Evolutionary conservation across 441 rosid genomes (phyloP).

Genomic region (Flueggea neowawraea): DNA sequence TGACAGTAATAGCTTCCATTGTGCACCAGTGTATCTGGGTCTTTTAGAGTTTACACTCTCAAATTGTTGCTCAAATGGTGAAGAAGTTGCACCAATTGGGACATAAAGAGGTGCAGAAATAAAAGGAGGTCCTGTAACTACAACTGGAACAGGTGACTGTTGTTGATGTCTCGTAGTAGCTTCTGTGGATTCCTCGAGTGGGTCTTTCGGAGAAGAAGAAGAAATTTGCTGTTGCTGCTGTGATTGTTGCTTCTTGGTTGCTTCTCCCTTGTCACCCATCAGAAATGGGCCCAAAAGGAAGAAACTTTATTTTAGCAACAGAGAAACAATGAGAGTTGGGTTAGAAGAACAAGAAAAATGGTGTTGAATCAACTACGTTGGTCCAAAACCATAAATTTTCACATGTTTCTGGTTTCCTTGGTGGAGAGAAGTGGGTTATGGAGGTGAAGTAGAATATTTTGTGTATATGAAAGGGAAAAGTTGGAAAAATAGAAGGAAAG

Average conservation of each 20-base stretch:
- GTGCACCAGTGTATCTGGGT: slow-evolving; percentile 55
- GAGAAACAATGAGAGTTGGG: not conserved
- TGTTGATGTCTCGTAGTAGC: slow-evolving; percentile 35
- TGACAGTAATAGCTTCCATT: slow-evolving; percentile 79
- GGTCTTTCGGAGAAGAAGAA: slow-evolving; percentile 49
- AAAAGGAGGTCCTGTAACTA: slow-evolving; percentile 37
- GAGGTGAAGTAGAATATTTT: slow-evolving; percentile 9
- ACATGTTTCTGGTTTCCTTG: no score
- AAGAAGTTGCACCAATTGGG: slow-evolving; percentile 25
- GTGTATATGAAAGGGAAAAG: slow-evolving; percentile 14
- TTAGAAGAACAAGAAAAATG: slow-evolving; percentile 17
- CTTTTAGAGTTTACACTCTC: slow-evolving; percentile 58
- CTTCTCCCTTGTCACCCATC: slow-evolving; percentile 78
- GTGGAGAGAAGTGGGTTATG: no score
- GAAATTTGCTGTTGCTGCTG: slow-evolving; percentile 27
- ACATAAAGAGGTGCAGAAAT: slow-evolving; percentile 57
- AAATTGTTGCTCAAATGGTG: slow-evolving; percentile 47
- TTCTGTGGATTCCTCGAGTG: slow-evolving; percentile 54
- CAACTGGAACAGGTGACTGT: slow-evolving; percentile 27
- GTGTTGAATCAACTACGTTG: no score
- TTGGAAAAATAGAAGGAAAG: slow-evolving; percentile 1
- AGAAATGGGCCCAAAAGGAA: slow-evolving; percentile 33
- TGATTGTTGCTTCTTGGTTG: slow-evolving; percentile 46
- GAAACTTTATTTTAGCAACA: not conserved
- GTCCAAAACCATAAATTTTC: no score